Percentiles rank a stretch among this genome's conserved stretches.
Evolutionary conservation across 129 eudicot species (phyloP).

Genomic region (Arctium minus): DNA sequence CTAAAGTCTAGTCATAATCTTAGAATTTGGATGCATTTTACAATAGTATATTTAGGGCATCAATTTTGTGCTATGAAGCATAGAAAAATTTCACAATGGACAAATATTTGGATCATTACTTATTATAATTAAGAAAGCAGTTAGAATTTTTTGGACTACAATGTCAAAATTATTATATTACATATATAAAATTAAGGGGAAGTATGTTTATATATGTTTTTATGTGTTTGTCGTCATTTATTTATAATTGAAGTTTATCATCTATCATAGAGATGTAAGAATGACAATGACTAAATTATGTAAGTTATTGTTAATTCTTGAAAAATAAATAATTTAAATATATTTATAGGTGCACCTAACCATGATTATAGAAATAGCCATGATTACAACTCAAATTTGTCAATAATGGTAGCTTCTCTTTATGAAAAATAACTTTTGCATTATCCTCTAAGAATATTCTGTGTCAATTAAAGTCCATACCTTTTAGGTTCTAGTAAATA

Average conservation of each 20-base stretch:
- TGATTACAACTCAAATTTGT: background rate
- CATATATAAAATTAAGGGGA: background rate
- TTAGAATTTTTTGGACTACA: background rate
- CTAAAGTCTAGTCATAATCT: background rate
- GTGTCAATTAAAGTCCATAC: constrained; percentile 3
- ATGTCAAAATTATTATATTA: background rate
- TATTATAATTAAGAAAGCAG: background rate
- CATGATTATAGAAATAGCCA: constrained; percentile 10
- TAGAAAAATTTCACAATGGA: background rate
- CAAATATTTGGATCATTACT: background rate
- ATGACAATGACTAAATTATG: constrained; percentile 2
- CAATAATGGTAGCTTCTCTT: background rate
- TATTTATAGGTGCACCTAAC: constrained; percentile 8
- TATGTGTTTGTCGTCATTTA: background rate
- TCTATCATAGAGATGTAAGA: background rate
- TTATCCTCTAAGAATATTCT: constrained; percentile 20
- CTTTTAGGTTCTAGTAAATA: constrained; percentile 7
- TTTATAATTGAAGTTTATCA: background rate
- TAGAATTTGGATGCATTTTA: background rate
- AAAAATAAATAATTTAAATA: background rate
- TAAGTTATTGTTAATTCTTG: background rate
- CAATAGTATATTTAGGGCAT: background rate
- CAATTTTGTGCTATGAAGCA: background rate
- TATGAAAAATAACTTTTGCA: background rate
- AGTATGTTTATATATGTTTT: background rate